Base-by-base conservation (phyloP, 345 rosid species). In the Salix exigua region DNA sequence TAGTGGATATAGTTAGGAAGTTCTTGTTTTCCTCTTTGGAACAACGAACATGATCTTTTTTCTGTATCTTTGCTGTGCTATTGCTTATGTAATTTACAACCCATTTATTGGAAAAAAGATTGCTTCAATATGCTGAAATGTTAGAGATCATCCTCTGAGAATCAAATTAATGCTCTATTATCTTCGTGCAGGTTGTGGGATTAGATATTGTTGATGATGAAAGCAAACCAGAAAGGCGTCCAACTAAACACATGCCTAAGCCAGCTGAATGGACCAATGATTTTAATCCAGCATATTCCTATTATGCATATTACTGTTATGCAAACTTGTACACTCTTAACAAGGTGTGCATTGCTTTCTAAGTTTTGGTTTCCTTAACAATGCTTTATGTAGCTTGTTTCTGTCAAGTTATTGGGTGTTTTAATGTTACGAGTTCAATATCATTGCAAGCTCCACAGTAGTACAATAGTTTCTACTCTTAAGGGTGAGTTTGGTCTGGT, bases 161-260 rank as follows among this genome's bases (percentile, higher is more conserved):
- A 7, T 12, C 10, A 25, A 71, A 21, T 17, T 31, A 35, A 18
- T 48, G 30, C 53, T 62, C 75, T 31, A 75, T 58, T 31, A 72
- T 72, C 46, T 67, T 63, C 50, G 65, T 79, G 37, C 87, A 88
- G 89, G 91, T 88, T 70, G 91, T 88, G 73, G 91, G 88, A 68
- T 86, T 88, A 76, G 91, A 88, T 77, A 62, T 88, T 75, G 91
- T 86, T 21, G 91, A 88, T 83, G 91, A 88, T 76, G 91, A 88
- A 85, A 88, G 87, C 80, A 88, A 80, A 81, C 91, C 89, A 31
- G 89, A 86, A 77, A 86, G 91, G 74, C 91, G 86, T 72, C 91
- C 89, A 61, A 88, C 87, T 55, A 88, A 88, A 82, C 91, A 88
- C 80, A 88, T 88, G 91, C 89, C 84, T 2, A 82, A 44, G 53